Evolutionary conservation across 2,329 filamentous ascomycete genomes (phyloP).

Genomic region (Fusarium fracticaudum): DNA sequence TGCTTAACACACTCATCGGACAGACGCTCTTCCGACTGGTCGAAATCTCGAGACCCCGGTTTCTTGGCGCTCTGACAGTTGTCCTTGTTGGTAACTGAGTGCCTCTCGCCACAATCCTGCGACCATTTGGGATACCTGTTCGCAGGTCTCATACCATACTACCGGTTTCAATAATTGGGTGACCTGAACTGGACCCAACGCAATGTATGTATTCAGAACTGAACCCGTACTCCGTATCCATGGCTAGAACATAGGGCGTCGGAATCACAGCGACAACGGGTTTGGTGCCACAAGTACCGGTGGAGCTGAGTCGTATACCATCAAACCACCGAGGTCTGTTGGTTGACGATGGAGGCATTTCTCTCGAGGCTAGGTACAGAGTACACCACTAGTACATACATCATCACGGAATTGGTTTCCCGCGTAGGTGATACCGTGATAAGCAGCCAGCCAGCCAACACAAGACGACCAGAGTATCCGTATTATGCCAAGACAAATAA

Average conservation of each 20-base stretch:
- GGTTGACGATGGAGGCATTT: background rate
- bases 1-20: background rate
- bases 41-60: background rate
- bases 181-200: conserved; percentile 5
- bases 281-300: conserved; percentile 23
- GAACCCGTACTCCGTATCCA: background rate
- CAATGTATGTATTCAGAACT: conserved; percentile 9
- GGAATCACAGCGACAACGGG: conserved; percentile 31
- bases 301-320: conserved; percentile 29
- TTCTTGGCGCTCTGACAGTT: conserved; percentile 11
- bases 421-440: conserved; percentile 7
- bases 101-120: conserved; percentile 5
- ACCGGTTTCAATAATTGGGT: conserved; percentile 12
- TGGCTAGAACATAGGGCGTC: conserved; percentile 5
- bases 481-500: conserved; percentile 19
- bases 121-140: conserved; percentile 26
- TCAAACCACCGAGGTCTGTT: conserved; percentile 17
- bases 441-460: conserved; percentile 16
- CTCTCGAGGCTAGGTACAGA: background rate
- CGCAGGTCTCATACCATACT: conserved; percentile 19
- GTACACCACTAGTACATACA: background rate
- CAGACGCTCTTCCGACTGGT: conserved; percentile 3
- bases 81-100: conserved; percentile 3
- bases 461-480: conserved; percentile 2
- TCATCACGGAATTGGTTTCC: conserved; percentile 26